These are phyloP conservation scores for Penicillium sp. DNA, from an alignment of 2,329 filamentous ascomycete genomes.

Conservation along the genomic window DNA sequence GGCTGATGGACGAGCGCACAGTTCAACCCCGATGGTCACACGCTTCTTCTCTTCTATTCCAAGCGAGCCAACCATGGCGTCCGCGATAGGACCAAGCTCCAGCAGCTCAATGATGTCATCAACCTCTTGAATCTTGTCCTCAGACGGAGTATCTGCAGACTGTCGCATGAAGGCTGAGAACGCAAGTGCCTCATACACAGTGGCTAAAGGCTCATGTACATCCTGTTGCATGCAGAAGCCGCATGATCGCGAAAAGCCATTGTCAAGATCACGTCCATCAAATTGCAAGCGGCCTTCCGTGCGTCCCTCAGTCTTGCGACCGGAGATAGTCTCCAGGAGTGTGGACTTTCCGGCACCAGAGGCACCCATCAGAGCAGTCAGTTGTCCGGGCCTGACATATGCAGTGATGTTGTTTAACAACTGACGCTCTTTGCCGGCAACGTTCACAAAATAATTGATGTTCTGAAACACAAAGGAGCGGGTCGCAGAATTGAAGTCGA, in stretches of 20 bases:
- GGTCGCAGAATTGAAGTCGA: neutral
- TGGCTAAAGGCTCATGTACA: conserved; percentile 62
- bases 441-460: neutral
- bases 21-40: conserved; percentile 62
- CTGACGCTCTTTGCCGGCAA: conserved; percentile 34
- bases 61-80: conserved; percentile 41
- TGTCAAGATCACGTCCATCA: conserved; percentile 40
- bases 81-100: conserved; percentile 63
- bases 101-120: conserved; percentile 61
- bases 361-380: conserved; percentile 76
- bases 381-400: conserved; percentile 70
- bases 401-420: conserved; percentile 62
- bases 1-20: conserved; percentile 54
- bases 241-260: conserved; percentile 49
- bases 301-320: conserved; percentile 38
- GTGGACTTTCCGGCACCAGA: conserved; percentile 57
- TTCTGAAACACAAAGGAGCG: neutral
- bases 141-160: conserved; percentile 50
- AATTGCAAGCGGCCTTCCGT: conserved; percentile 37
- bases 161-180: conserved; percentile 65
- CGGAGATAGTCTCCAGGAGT: conserved; percentile 41
- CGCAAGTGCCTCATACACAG: conserved; percentile 62
- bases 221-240: conserved; percentile 63
- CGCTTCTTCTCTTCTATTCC: conserved; percentile 62
- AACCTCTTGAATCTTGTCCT: conserved; percentile 54